Conservation (phyloP, 768 basidiomycete genomes). For the Boletus rufocinnamomeus region DNA sequence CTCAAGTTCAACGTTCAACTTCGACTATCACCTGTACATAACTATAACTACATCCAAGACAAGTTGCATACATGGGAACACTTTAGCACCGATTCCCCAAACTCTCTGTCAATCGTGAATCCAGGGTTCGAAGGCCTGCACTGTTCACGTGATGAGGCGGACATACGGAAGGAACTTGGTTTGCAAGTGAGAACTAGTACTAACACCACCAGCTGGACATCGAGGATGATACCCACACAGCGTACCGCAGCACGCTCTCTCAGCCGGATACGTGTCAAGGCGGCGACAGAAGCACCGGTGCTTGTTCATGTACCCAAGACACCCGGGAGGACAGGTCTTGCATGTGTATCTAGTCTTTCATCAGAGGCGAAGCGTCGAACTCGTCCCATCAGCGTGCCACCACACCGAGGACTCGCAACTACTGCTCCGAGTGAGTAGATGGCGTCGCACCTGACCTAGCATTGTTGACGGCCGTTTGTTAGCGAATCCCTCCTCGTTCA, state of each 20-base stretch:
- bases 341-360: not conserved
- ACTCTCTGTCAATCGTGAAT: no score
- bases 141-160: not conserved
- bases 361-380: constrained; percentile 2
- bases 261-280: constrained; percentile 21
- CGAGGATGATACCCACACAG: constrained; percentile 34
- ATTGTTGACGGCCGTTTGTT: not conserved
- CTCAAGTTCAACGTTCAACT: no score
- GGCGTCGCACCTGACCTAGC: not conserved
- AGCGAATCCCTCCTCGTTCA: constrained; percentile 4
- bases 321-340: constrained; percentile 13
- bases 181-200: constrained; percentile 5
- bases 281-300: constrained; percentile 8
- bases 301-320: constrained; percentile 10
- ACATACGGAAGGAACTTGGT: constrained; percentile 18
- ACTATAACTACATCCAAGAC: no score
- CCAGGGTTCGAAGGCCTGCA: no score
- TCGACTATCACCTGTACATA: no score
- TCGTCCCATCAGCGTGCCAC: not conserved
- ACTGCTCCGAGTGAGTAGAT: constrained; percentile 20
- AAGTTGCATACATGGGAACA: no score
- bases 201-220: not conserved
- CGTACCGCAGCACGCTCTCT: constrained; percentile 31
- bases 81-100: no score
- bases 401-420: constrained; percentile 22